Base-by-base conservation (phyloP, 306 rosid genomes). In the Acmispon strigosus region DNA sequence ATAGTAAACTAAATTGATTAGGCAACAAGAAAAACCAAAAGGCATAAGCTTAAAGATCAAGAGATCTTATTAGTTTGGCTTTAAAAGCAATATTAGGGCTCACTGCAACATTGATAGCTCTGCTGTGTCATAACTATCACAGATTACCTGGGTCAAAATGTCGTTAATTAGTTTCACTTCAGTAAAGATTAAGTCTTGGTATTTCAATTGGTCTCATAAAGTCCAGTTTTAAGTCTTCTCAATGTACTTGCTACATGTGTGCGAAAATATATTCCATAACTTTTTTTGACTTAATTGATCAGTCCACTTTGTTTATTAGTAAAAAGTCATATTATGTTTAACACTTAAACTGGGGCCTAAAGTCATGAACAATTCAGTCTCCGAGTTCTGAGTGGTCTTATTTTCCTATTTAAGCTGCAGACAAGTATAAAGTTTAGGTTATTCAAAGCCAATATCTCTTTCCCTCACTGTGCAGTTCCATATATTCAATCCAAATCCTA, bases 41-140 rank as follows among this genome's bases (percentile, higher is more conserved):
- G 29, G 73, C 10, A 34, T 56, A 64, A 56, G 53, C 47, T 47
- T 37, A 75, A 51, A 64, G 18, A 54, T 39, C 52, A 73, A 66
- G 52, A 3, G 8, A 58, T 9, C 56, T 41, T n/a, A 72, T 17
- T 49, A 66, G 44, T 44, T 62, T 42, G 58, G 42, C 54, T 41
- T 61, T 17, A 15, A 8, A 61, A 6, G 16, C 22, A 24, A 43
- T 7, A 54, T 43, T 22, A 69, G 44, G 43, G 52, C 18, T 66
- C 20, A 11, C 16, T 10, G 36, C 15, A 73, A 51, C 53, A 41
- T 29, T 14, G 44, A 50, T 7, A 20, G 70, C 53, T 20, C 69
- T 60, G 16, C 62, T 45, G 34, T 32, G 58, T 32, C 68, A 27
- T 49, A 17, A 17, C 59, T 16, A 58, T 41, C 39, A 11, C 24